Evolutionary conservation across 805 yeast genomes (phyloP), one percentile per base, ranked within the genome.

Genomic region (Scheffersomyces ergatensis): DNA sequence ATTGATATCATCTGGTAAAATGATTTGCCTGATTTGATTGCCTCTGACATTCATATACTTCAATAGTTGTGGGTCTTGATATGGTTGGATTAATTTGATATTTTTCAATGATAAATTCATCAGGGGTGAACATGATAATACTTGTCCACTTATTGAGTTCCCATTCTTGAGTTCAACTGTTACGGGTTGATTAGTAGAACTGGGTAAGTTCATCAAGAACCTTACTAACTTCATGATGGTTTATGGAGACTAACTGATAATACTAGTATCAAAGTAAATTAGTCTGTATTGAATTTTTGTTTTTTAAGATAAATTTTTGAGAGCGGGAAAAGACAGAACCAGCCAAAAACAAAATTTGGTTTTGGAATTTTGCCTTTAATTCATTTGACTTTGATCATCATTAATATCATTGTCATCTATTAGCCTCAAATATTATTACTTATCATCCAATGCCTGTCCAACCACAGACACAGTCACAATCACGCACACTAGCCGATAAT

Each of bases 91-190:
- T 76, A 92, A 80, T 51, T 83, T 85, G 36, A 87, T 92, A 48
- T 85, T 85, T 52, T 85, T 81, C 46, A 90, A 62, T 4, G 88
- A 80, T 34, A 90, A 81, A 62, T 90, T 90, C 98, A 90, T 90
- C 47, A 85, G 77, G 20, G 97, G 96, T 2, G 96, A 74, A 31
- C 93, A 96, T 5, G 89, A 79, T 31, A 85, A 79, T 19, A 92
- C 70, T 12, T 90, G 86, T 0, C 98, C 98, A 53, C 85, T 78
- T 5, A 92, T 78, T 4, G 87, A 75, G 4, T 92, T 86, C 30
- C 97, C 97, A 62, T 92, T 89, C 61, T 90, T 92, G 55, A 92
- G 70, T 60, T 90, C 98, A 15, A 90, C 85, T 38, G 92, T 89
- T 1, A 92, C 92, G 37, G 89, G 82, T 63, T 89, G 97, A 42